Evolutionary conservation across 805 yeast genomes (phyloP).

Genomic region (Candida dajiaensis): DNA sequence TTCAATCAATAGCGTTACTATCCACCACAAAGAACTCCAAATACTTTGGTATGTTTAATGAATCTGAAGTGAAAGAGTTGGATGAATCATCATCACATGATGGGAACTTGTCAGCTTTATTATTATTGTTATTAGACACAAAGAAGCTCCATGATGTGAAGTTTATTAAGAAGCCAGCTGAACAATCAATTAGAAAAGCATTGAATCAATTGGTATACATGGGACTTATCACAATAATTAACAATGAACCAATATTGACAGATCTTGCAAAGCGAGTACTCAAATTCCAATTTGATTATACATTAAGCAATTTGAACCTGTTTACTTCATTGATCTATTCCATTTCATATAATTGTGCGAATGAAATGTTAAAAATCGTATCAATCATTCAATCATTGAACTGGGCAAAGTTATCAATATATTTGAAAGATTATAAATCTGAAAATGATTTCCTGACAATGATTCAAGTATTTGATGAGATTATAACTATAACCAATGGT

Average conservation of each 20-base stretch:
- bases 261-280: neutral
- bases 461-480: neutral
- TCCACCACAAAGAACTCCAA: neutral
- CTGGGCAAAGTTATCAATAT: neutral
- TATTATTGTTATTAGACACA: neutral
- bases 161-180: neutral
- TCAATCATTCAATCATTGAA: neutral
- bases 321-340: neutral
- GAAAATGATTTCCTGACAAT: neutral
- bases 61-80: neutral
- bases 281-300: neutral
- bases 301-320: neutral
- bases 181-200: neutral
- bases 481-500: too few species aligned
- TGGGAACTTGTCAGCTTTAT: neutral
- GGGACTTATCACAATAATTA: neutral
- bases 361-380: neutral
- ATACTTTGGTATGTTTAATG: neutral
- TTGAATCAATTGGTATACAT: neutral
- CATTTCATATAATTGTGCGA: neutral
- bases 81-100: neutral
- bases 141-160: neutral
- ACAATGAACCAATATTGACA: neutral
- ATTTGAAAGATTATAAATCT: neutral
- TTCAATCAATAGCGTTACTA: neutral